Conservation (phyloP, 805 yeast species). For the Zygoascus biomembranicola region DNA sequence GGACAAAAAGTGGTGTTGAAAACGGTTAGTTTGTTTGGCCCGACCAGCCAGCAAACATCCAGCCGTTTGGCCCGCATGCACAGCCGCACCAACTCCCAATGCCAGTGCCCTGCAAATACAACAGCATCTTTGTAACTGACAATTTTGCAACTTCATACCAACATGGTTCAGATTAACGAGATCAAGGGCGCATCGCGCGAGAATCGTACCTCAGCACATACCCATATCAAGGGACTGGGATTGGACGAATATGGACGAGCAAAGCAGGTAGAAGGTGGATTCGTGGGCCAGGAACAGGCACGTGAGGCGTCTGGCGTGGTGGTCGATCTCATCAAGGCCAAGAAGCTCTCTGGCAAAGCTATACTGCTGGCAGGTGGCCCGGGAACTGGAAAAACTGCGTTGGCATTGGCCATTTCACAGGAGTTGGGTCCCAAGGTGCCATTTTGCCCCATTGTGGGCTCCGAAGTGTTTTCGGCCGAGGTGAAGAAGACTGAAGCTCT, state of each 20-base stretch:
- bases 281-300: constrained; percentile 68
- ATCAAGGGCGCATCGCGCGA: constrained; percentile 55
- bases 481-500: constrained; percentile 93
- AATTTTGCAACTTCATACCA: not conserved
- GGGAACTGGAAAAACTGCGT: constrained; percentile 96
- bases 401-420: constrained; percentile 92
- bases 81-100: not conserved
- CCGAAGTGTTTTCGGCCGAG: constrained; percentile 91
- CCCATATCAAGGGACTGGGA: constrained; percentile 93
- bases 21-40: not conserved
- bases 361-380: constrained; percentile 94
- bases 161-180: constrained; percentile 75
- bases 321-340: constrained; percentile 86
- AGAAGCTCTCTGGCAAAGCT: constrained; percentile 94
- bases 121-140: not conserved
- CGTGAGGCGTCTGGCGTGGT: constrained; percentile 84
- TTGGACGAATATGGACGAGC: constrained; percentile 86
- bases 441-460: constrained; percentile 93
- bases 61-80: too few species aligned
- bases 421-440: constrained; percentile 97
- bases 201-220: constrained; percentile 86
- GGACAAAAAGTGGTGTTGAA: not conserved
- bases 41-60: too few species aligned
- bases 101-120: not conserved
- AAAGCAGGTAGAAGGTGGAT: constrained; percentile 78